Conservation (phyloP, 1,139 yeast species). For the Candida sanyaensis region DNA sequence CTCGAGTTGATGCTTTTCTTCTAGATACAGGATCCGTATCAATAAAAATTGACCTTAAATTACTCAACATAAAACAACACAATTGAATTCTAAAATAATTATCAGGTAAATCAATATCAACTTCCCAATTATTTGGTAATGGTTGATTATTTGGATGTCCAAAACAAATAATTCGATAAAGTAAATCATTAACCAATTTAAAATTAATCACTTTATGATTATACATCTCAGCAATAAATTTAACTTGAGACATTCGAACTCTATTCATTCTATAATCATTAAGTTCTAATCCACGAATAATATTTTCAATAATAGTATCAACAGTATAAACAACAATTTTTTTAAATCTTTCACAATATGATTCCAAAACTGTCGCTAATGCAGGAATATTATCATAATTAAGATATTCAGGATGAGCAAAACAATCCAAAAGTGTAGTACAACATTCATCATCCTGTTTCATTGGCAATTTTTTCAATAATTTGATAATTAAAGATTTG, state of each 20-base stretch:
- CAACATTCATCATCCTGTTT: slow-evolving; percentile 36
- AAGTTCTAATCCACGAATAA: slow-evolving; percentile 65
- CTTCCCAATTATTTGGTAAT: slow-evolving; percentile 40
- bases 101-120: slow-evolving; percentile 58
- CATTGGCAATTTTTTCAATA: slow-evolving; percentile 53
- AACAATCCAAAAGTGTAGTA: slow-evolving; percentile 48
- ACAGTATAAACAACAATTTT: slow-evolving; percentile 47
- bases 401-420: slow-evolving; percentile 63
- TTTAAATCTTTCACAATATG: slow-evolving; percentile 33
- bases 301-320: slow-evolving; percentile 67
- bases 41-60: slow-evolving; percentile 16
- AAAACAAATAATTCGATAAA: slow-evolving; percentile 61
- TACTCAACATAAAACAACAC: slow-evolving; percentile 31
- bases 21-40: slow-evolving; percentile 12
- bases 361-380: slow-evolving; percentile 51
- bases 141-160: slow-evolving; percentile 74
- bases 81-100: slow-evolving; percentile 75
- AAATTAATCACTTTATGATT: slow-evolving; percentile 50
- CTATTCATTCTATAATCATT: slow-evolving; percentile 64
- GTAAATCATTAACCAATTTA: slow-evolving; percentile 50
- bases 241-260: slow-evolving; percentile 60
- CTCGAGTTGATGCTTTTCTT: slow-evolving; percentile 11
- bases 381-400: slow-evolving; percentile 54
- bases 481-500: slow-evolving; percentile 31
- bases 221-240: slow-evolving; percentile 60